Conservation (phyloP, 345 rosid species). For the Acer saccharum region DNA sequence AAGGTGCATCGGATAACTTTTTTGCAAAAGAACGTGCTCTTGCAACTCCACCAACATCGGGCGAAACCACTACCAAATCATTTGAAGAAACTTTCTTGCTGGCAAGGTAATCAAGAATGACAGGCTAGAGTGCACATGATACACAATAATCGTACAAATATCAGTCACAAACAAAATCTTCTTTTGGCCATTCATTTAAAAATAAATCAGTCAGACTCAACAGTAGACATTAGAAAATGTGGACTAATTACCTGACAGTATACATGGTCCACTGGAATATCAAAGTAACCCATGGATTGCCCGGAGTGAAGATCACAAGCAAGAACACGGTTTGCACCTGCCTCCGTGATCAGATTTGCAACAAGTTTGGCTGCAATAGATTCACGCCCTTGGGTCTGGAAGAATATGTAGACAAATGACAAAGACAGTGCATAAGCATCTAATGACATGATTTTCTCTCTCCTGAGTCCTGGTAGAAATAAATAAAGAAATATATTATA, state of each 20-base stretch:
- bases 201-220: background rate
- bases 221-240: background rate
- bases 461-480: background rate
- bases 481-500: background rate
- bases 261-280: slow-evolving; percentile 94
- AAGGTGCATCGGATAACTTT: slow-evolving; percentile 91
- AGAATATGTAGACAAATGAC: background rate
- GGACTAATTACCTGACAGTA: slow-evolving; percentile 68
- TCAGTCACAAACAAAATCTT: background rate
- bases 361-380: slow-evolving; percentile 98
- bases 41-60: slow-evolving; percentile 99
- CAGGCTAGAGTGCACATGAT: slow-evolving; percentile 54
- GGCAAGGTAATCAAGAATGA: slow-evolving; percentile 96
- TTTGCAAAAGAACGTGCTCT: slow-evolving; percentile 97
- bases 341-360: slow-evolving; percentile 93
- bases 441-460: too few species aligned
- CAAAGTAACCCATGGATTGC: slow-evolving; percentile 99
- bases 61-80: slow-evolving; percentile 96
- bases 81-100: slow-evolving; percentile 79
- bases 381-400: slow-evolving; percentile 97
- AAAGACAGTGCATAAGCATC: background rate
- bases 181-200: background rate
- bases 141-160: background rate
- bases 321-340: slow-evolving; percentile 96
- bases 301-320: slow-evolving; percentile 99